Evolutionary conservation across 2,329 filamentous ascomycete species (phyloP).

Genomic region (Myriosclerotinia duriaeana): DNA sequence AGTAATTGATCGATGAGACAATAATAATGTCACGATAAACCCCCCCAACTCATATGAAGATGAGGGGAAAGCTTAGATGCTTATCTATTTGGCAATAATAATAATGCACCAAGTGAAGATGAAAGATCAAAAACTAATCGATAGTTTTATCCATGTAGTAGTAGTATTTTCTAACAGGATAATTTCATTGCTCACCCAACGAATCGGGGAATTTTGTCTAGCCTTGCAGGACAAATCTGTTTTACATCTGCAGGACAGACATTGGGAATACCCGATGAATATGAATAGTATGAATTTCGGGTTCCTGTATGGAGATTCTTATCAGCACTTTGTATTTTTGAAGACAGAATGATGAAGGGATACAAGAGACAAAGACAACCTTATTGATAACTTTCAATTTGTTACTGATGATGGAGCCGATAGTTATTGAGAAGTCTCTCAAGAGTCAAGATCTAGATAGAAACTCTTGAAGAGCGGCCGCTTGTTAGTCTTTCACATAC

Average conservation of each 20-base stretch:
- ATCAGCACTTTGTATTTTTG: constrained; percentile 6
- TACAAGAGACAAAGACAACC: background rate
- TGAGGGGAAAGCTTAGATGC: constrained; percentile 19
- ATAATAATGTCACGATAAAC: background rate
- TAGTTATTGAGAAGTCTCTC: background rate
- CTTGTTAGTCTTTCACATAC: background rate
- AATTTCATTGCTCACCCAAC: background rate
- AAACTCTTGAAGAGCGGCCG: background rate
- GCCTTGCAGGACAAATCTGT: constrained; percentile 16
- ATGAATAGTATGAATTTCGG: no score
- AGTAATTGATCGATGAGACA: constrained; percentile 19
- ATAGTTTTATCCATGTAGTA: constrained; percentile 9
- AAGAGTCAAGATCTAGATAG: background rate
- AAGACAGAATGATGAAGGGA: background rate
- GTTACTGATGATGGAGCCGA: background rate
- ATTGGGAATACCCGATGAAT: constrained; percentile 1
- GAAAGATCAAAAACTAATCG: background rate
- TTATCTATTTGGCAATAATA: constrained; percentile 7
- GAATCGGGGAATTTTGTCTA: constrained; percentile 11
- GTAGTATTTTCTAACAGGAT: constrained; percentile 11
- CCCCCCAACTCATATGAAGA: constrained; percentile 16
- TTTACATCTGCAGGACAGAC: constrained; percentile 11
- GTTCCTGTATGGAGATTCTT: constrained; percentile 1
- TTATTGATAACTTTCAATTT: background rate
- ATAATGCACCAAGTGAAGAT: background rate